Conservation (phyloP, 768 basidiomycete species). For the Xerocomellus chrysenteron region DNA sequence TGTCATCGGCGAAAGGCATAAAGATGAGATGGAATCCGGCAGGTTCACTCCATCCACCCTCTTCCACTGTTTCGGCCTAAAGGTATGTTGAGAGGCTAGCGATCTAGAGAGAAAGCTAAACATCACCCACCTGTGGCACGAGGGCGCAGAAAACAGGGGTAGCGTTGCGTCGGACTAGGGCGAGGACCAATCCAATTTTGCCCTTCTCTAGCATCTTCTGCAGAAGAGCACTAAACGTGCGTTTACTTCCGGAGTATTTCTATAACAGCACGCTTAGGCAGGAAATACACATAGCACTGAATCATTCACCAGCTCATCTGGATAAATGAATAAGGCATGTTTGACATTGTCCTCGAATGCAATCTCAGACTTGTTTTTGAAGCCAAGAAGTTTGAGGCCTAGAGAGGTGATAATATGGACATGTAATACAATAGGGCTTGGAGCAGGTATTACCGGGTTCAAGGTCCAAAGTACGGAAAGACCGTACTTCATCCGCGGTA, state of each 20-base stretch:
- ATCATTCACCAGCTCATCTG: slow-evolving; percentile 75
- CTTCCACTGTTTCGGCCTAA: slow-evolving; percentile 69
- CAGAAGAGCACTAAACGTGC: slow-evolving; percentile 86
- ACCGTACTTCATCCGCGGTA: slow-evolving; percentile 75
- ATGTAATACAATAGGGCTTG: not conserved
- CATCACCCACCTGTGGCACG: slow-evolving; percentile 69
- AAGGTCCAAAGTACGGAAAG: slow-evolving; percentile 78
- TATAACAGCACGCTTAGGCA: slow-evolving; percentile 24
- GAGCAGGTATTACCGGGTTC: slow-evolving; percentile 57
- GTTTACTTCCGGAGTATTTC: slow-evolving; percentile 86
- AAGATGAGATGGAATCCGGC: slow-evolving; percentile 92
- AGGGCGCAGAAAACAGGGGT: slow-evolving; percentile 81
- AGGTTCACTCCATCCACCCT: slow-evolving; percentile 76
- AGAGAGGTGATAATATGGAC: not conserved
- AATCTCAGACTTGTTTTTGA: slow-evolving; percentile 71
- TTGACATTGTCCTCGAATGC: slow-evolving; percentile 88
- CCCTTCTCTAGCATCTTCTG: slow-evolving; percentile 78
- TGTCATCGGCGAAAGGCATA: slow-evolving; percentile 94
- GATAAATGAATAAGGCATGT: slow-evolving; percentile 89
- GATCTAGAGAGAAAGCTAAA: not conserved
- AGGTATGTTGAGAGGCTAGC: not conserved
- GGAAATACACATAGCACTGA: not conserved
- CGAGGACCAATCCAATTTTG: slow-evolving; percentile 77
- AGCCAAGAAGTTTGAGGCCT: slow-evolving; percentile 92
- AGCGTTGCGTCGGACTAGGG: slow-evolving; percentile 66